phyloP scores from a whole-genome alignment of 1,284 basidiomycete species.

The Amylostereum areolatum region DNA sequence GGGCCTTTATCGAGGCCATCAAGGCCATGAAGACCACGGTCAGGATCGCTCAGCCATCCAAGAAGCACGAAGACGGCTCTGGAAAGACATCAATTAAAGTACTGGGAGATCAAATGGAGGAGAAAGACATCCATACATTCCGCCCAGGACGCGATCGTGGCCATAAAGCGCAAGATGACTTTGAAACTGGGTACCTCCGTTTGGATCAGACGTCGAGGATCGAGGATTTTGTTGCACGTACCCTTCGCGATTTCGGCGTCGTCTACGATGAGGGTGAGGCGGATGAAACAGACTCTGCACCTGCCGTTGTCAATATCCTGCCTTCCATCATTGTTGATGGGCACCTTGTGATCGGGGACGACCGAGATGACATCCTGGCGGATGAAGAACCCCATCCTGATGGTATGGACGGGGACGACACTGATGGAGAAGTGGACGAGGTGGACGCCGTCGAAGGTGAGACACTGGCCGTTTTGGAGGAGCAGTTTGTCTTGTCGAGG shows the following conservation, averaged over 20 bases:
- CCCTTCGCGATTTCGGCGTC: background rate
- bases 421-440: no score
- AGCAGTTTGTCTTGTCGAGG: no score
- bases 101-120: background rate
- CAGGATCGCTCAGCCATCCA: background rate
- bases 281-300: no score
- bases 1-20: slow-evolving; percentile 4
- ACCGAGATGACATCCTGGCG: no score
- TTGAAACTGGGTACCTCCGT: background rate
- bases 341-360: no score
- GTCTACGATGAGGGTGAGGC: no score
- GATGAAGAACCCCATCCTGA: no score
- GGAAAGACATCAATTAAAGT: background rate
- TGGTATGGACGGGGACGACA: no score
- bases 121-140: background rate
- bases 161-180: background rate
- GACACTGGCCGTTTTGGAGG: no score
- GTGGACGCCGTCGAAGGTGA: no score
- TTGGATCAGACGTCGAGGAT: background rate
- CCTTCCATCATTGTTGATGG: no score
- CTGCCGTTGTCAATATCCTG: no score
- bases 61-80: background rate
- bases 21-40: background rate
- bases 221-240: background rate
- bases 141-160: background rate